Evolutionary conservation across 805 yeast species (phyloP), one percentile per base, ranked within the genome.

Genomic region (Starmerella khaoyaiensis): DNA sequence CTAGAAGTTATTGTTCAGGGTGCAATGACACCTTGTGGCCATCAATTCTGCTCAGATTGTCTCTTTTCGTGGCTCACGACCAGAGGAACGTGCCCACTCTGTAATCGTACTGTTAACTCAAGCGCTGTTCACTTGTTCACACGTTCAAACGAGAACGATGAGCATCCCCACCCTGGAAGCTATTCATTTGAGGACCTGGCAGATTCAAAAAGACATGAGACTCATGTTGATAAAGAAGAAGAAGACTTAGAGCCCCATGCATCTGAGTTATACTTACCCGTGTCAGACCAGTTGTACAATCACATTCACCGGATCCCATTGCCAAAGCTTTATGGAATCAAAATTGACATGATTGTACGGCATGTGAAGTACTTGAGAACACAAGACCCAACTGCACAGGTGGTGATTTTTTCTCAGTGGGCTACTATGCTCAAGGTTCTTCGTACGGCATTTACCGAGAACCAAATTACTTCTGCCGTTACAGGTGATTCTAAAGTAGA

Each of bases 381-480:
- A 3, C 58, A 64, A 18, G 77, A 79, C 21, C 68, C 71, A 0
- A 58, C 62, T 0, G 81, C 77, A 4, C 96, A 90, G 57, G 76
- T 87, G 29, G 76, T 90, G 10, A 60, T 90, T 0, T 90, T 82
- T 53, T 83, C 96, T 15, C 97, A 86, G 55, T 87, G 93, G 86
- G 67, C 74, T 18, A 82, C 74, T 24, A 70, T 86, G 57, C 58
- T 90, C 28, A 67, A 65, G 27, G 65, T 82, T 16, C 55, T 90
- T 21, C 74, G 77, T 0, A 62, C 67, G 20, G 86, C 94, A 0
- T 62, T 87, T 41, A 64, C 61, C 16, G 64, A 67, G 28, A 74
- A 78, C 44, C 67, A 67, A 4, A 68, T 86, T 17, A 52, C 62
- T 6, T 71, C 63, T 46, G 62, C 80, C 3, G 76, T 80, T 1